Conservation (phyloP, 23 red algal species). For the Agarophyton chilense region DNA sequence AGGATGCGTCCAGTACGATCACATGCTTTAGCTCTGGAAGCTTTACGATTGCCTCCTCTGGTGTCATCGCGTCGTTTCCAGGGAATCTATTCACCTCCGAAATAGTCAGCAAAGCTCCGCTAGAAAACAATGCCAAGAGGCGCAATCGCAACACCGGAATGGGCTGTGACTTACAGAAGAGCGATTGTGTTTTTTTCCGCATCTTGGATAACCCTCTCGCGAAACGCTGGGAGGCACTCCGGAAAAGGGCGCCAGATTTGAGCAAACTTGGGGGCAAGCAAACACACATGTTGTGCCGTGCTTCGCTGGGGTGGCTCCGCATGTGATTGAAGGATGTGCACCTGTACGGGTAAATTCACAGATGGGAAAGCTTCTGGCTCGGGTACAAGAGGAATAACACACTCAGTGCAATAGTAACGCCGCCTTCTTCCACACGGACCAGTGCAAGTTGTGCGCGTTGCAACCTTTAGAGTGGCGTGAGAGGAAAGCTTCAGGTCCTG, state of each 20-base stretch:
- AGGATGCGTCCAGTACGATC: slow-evolving; percentile 53
- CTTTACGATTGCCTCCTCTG: slow-evolving; percentile 7
- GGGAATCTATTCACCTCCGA: slow-evolving; percentile 61
- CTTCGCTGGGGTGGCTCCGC: slow-evolving; percentile 39
- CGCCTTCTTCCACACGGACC: slow-evolving; percentile 50
- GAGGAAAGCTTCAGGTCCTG: slow-evolving; percentile 33
- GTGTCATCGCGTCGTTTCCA: slow-evolving; percentile 41
- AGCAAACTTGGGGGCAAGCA: slow-evolving; percentile 44
- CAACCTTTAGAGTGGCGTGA: slow-evolving; percentile 12
- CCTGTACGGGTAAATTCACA: slow-evolving; percentile 37
- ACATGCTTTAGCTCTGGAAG: slow-evolving; percentile 46
- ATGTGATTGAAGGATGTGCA: slow-evolving; percentile 58
- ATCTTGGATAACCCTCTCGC: neutral
- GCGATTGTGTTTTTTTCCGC: slow-evolving; percentile 11
- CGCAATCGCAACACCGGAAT: neutral
- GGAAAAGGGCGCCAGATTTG: slow-evolving; percentile 53
- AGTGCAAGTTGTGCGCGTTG: slow-evolving; percentile 24
- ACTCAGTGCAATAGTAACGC: slow-evolving; percentile 62
- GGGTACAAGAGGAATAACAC: slow-evolving; percentile 26
- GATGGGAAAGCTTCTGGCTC: neutral
- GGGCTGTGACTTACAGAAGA: slow-evolving; percentile 41
- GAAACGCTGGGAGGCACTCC: slow-evolving; percentile 31
- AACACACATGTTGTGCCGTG: slow-evolving; percentile 61
- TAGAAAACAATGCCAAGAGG: neutral
- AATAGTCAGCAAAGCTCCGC: neutral